These are phyloP conservation scores for Pseudopithomyces chartarum DNA, from an alignment of 2,329 filamentous ascomycete genomes.

Conservation along the genomic window DNA sequence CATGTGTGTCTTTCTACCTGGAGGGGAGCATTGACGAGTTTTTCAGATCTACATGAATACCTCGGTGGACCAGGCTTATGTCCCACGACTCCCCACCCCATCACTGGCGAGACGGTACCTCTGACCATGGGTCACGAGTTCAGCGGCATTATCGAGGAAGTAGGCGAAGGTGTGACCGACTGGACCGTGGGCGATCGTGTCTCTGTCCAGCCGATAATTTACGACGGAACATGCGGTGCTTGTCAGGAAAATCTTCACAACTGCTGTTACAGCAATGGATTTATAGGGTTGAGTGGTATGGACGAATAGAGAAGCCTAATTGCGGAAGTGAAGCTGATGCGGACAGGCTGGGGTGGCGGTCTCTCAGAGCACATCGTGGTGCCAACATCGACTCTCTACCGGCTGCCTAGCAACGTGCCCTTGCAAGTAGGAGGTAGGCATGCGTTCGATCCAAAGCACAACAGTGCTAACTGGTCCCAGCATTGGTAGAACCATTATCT, in stretches of 20 bases:
- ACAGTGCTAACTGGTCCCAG: constrained; percentile 24
- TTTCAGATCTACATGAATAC: constrained; percentile 54
- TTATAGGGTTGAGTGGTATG: constrained; percentile 56
- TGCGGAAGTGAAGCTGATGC: constrained; percentile 8
- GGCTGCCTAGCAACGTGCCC: constrained; percentile 57
- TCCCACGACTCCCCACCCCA: constrained; percentile 59
- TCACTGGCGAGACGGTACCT: constrained; percentile 58
- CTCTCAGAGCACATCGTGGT: constrained; percentile 58
- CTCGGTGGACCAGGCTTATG: constrained; percentile 55
- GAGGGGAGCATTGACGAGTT: constrained; percentile 6
- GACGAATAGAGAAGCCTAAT: not conserved
- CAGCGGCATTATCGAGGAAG: constrained; percentile 57
- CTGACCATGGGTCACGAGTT: constrained; percentile 61
- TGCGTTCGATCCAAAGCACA: not conserved
- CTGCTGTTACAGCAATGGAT: constrained; percentile 60
- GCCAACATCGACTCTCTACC: constrained; percentile 52
- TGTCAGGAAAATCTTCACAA: constrained; percentile 59
- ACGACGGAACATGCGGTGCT: constrained; percentile 57
- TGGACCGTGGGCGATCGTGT: constrained; percentile 56
- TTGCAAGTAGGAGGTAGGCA: constrained; percentile 54
- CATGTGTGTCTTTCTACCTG: not conserved
- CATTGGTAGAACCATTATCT: constrained; percentile 59
- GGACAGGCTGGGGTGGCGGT: constrained; percentile 56
- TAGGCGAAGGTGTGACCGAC: constrained; percentile 55
- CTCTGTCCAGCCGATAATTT: constrained; percentile 59